Evolutionary conservation across 208 protist genomes (phyloP).

Genomic region (Acanthamoeba triangularis): DNA sequence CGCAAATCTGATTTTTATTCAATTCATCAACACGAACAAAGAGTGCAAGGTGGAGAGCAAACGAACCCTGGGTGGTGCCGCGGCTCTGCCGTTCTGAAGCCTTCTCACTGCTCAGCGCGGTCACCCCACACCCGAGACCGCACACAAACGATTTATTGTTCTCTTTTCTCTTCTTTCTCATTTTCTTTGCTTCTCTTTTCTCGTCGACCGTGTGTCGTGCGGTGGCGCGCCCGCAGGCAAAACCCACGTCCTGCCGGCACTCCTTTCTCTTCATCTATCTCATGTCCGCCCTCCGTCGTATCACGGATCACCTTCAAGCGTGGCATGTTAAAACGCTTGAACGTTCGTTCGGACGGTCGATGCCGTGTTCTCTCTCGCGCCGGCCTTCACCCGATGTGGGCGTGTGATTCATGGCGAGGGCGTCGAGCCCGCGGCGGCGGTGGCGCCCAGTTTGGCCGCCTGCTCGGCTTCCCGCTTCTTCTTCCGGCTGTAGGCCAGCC

Average conservation of each 20-base stretch:
- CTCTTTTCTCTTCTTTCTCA: background rate
- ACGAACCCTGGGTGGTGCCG: background rate
- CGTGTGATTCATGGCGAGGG: background rate
- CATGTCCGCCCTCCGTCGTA: background rate
- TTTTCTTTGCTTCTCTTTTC: background rate
- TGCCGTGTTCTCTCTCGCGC: no score
- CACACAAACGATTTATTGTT: background rate
- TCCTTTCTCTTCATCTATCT: background rate
- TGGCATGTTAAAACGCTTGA: no score
- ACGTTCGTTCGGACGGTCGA: no score
- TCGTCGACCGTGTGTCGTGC: no score
- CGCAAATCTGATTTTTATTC: no score
- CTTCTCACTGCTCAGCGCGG: background rate
- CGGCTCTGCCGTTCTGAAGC: no score
- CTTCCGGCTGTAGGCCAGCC: constrained; percentile 51
- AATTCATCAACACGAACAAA: no score
- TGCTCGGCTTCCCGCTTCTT: constrained; percentile 62
- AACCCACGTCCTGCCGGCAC: no score
- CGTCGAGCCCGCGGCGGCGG: background rate
- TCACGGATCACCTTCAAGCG: no score
- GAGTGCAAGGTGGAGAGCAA: no score
- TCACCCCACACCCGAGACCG: background rate
- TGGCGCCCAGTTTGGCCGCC: background rate
- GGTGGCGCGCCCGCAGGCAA: no score
- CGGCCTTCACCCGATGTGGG: background rate